Evolutionary conservation across 2,329 filamentous ascomycete species (phyloP), one percentile per base, ranked within the genome.

Genomic region (Colletotrichum falcatum): DNA sequence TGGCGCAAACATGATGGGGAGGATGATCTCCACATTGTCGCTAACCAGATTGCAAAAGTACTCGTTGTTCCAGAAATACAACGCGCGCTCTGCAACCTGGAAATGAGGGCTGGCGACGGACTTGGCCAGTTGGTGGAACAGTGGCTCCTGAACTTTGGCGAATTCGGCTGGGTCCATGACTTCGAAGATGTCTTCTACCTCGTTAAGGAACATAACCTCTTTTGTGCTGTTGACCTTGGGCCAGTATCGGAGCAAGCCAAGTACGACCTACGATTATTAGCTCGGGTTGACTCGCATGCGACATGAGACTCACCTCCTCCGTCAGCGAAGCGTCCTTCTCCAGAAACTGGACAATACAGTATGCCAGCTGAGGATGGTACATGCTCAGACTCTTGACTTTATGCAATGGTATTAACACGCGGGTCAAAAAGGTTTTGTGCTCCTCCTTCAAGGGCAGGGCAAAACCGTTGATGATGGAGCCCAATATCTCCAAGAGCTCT

Each of bases 41-140:
- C 95, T 98, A 75, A 99, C 96, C 70, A 99, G 87, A 79, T 98
- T 99, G 86, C 96, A 99, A 84, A 99, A 99, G 81, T 99, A 99
- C 81, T 99, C 96, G 79, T 99, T 99, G 86, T 99, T 99, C 96
- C 96, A 99, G 85, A 99, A 99, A 84, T 99, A 99, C 35, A 99
- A 87, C 6, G 96, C 96, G 74, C 96, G 91, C 83, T 99, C 96
- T 23, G 96, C 96, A 69, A 99, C 96, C 86, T 99, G 96, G 85
- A 99, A 99, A 82, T 99, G 96, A 59, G 96, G 96, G 79, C 96
- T 99, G 60, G 96, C 95, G 51, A 99, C 96, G 2, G 96, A 98
- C 82, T 98, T 99, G 74, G 96, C 95, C 74, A 99, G 87, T 80
- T 99, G 96, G 77, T 97, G 94, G 86, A 99, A 99, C 48, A 99